phyloP scores from a whole-genome alignment of 345 rosid genomes.

The Populus davidiana region DNA sequence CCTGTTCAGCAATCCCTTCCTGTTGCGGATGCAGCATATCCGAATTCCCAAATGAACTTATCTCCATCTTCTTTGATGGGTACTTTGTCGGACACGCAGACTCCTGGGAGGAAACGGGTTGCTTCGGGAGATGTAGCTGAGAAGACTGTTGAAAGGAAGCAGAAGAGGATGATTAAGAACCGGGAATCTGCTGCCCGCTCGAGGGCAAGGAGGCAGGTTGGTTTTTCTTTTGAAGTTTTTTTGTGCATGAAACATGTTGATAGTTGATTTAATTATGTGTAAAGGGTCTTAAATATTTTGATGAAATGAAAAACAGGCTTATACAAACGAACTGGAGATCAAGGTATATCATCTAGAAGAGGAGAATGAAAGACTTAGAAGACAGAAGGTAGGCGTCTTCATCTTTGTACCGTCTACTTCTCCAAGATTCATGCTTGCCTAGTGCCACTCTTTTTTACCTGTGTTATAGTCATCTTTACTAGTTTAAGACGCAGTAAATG shows the following conservation, averaged over 20 bases:
- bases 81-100: not conserved
- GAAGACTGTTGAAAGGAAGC: conserved; percentile 25
- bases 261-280: not conserved
- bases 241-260: not conserved
- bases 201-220: conserved; percentile 4
- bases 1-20: not conserved
- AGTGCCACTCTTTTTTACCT: not conserved
- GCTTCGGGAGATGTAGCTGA: conserved; percentile 6
- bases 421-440: not conserved
- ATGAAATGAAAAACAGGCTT: not conserved
- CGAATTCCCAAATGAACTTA: not conserved
- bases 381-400: not conserved
- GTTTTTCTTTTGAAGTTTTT: not conserved
- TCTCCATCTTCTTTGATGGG: not conserved
- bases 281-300: not conserved
- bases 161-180: conserved; percentile 26
- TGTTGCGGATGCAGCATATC: not conserved
- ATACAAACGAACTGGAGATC: not conserved
- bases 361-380: not conserved
- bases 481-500: not conserved
- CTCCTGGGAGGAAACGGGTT: not conserved
- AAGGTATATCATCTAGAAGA: not conserved
- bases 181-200: conserved; percentile 25
- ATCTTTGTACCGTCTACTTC: not conserved
- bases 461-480: not conserved